Percentiles rank a stretch among this genome's conserved stretches.
These are phyloP conservation scores for Sapria himalayana DNA, from an alignment of 345 rosid genomes.

Conservation along the genomic window DNA sequence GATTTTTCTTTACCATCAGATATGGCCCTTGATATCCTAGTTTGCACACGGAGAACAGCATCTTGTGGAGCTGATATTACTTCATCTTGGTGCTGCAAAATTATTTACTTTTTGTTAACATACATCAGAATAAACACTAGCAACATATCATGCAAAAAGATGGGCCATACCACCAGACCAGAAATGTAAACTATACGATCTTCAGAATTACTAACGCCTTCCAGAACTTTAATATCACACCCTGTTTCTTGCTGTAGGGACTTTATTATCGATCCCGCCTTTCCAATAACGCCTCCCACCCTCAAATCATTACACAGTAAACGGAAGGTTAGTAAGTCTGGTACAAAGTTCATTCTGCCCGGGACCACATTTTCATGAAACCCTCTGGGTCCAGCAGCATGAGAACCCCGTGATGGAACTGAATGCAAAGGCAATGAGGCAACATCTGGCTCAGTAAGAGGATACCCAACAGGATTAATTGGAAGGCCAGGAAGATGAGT, in stretches of 20 bases:
- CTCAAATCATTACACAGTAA: constrained; percentile 33
- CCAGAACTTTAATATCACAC: constrained; percentile 51
- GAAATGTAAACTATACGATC: constrained; percentile 43
- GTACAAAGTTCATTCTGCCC: constrained; percentile 21
- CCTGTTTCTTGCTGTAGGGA: constrained; percentile 52
- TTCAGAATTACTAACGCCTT: constrained; percentile 29
- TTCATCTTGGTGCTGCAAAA: constrained; percentile 57
- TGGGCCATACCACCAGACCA: constrained; percentile 46
- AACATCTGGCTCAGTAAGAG: constrained; percentile 15
- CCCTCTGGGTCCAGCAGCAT: constrained; percentile 18
- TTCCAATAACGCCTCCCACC: constrained; percentile 59
- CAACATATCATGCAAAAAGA: too few species aligned
- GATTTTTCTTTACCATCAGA: constrained; percentile 37
- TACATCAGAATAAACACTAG: neutral
- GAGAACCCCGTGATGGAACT: constrained; percentile 21
- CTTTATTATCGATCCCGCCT: constrained; percentile 44
- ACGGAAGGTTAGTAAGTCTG: constrained; percentile 31
- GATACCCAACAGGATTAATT: constrained; percentile 16
- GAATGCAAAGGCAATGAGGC: constrained; percentile 13
- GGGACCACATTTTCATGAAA: constrained; percentile 22
- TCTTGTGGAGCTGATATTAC: constrained; percentile 49
- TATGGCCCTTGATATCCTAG: constrained; percentile 30
- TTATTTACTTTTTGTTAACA: constrained; percentile 8
- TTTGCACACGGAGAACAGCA: constrained; percentile 51
- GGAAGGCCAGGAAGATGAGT: constrained; percentile 21